Conservation (phyloP, 2,329 filamentous ascomycete genomes). For the Xylariaceae sp. region DNA sequence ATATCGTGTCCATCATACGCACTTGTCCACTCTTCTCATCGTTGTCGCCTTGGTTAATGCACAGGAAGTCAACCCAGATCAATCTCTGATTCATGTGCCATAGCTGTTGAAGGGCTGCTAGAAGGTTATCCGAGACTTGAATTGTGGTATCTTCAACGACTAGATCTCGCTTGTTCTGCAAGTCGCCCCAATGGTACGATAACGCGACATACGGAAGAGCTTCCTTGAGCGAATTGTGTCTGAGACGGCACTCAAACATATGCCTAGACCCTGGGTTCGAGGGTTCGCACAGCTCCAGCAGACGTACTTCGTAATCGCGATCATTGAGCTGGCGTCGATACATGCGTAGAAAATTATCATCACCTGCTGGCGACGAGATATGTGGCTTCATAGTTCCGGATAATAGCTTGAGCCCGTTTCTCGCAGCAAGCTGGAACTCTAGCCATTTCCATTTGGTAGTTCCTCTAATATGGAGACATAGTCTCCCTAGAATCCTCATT, state of each 20-base stretch:
- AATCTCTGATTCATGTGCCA: slow-evolving; percentile 9
- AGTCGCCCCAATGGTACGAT: slow-evolving; percentile 16
- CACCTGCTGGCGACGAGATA: too few relatives aligned
- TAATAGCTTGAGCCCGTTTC: too few relatives aligned
- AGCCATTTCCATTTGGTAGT: too few relatives aligned
- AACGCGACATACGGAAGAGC: slow-evolving; percentile 5
- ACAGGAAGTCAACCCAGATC: slow-evolving; percentile 34
- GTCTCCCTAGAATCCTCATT: too few relatives aligned
- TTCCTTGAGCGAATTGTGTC: slow-evolving; percentile 7
- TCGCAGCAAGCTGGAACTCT: too few relatives aligned
- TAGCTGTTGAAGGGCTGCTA: slow-evolving; percentile 8
- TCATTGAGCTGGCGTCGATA: slow-evolving; percentile 7
- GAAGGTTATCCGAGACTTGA: slow-evolving; percentile 9
- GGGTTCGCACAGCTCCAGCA: slow-evolving; percentile 11
- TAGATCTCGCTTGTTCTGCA: slow-evolving; percentile 1
- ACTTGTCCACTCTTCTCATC: slow-evolving; percentile 33
- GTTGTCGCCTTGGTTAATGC: slow-evolving; percentile 34
- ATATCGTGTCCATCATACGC: slow-evolving; percentile 33
- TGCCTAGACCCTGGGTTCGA: not conserved
- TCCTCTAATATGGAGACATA: too few relatives aligned
- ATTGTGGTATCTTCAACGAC: slow-evolving; percentile 7
- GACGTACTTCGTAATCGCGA: slow-evolving; percentile 10
- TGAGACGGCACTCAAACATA: slow-evolving; percentile 7
- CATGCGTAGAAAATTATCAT: too few relatives aligned
- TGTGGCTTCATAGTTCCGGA: too few relatives aligned